Base-by-base conservation (phyloP, 345 rosid species). In the thale cress (Arabidopsis thaliana) region DNA sequence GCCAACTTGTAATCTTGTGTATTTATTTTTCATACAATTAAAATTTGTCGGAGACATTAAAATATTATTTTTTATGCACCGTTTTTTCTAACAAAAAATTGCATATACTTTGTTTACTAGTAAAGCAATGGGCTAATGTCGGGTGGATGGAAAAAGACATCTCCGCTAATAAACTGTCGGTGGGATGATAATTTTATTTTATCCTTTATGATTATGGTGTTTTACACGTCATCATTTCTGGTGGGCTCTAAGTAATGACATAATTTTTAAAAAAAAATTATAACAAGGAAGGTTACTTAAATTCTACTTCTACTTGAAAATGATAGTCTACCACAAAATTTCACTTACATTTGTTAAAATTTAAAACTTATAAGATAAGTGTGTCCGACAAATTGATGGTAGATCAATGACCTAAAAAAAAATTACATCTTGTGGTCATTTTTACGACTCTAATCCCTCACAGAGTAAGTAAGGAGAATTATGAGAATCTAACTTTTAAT, bases 111-210 rank as follows among this genome's bases (percentile, higher is more conserved):
- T 66, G 78, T 37, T 74, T 57, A 58, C 6, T 2, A 66, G 59
- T 38, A 23, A 66, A 74, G 73, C 67, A 66, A 75, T 28, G 45
- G 59, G 60, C 52, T 34, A 40, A 34, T 36, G 67, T 67, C 30
- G 30, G 79, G 69, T 76, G 65, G 64, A 61, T 52, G 75, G 75
- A 69, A 12, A 51, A 69, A 69, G 74, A 76, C 74, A 69, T 40
- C 11, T 60, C 74, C 53, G 56, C 79, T 59, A 69, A 60, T 58
- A 76, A 40, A 76, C 42, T 76, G 75, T 76, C 79, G 70, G 79
- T 61, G 79, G 69, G 74, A 61, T 69, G 68, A 11, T 49, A 42
- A 37, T 28, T 49, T 37, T 32, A 12, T 55, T 49, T 40, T n/a
- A 42, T 33, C 34, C 14, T 24, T 24, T 22, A 6, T 13, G 13